A percentile compares a stretch with the other conserved stretches of the same genome.
Evolutionary conservation across 78 protist genomes (phyloP).

Genomic region (Paratrimastix pyriformis): DNA sequence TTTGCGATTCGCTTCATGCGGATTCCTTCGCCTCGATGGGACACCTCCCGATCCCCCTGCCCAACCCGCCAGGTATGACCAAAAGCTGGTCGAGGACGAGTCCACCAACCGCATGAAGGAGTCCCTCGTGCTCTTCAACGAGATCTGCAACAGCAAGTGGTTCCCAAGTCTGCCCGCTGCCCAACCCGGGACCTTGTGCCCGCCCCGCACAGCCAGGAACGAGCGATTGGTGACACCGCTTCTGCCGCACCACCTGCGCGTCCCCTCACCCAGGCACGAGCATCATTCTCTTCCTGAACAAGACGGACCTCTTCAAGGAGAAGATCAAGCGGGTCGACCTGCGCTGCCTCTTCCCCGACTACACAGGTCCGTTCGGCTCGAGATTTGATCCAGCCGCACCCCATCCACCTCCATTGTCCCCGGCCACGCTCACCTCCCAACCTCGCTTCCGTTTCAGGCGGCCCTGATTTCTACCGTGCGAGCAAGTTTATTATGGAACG

Average conservation of each 20-base stretch:
- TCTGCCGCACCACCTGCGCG: constrained; percentile 46
- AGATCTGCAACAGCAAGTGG: constrained; percentile 50
- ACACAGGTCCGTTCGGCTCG: constrained; percentile 39
- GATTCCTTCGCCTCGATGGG: too few relatives aligned
- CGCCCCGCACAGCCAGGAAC: too few relatives aligned
- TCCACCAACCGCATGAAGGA: constrained; percentile 62
- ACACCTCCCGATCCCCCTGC: too few relatives aligned
- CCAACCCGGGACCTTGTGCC: too few relatives aligned
- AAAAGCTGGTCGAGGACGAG: constrained; percentile 51
- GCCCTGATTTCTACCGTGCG: too few relatives aligned
- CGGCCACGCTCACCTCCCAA: too few relatives aligned
- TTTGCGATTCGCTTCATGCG: too few relatives aligned
- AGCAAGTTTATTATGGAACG: too few relatives aligned
- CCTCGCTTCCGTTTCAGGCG: too few relatives aligned
- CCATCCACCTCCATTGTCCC: constrained; percentile 17
- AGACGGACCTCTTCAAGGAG: constrained; percentile 59
- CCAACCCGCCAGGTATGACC: too few relatives aligned
- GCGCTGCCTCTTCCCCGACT: constrained; percentile 40
- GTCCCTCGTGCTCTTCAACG: constrained; percentile 50
- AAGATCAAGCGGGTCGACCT: constrained; percentile 46
- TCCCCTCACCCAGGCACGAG: constrained; percentile 23
- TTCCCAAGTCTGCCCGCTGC: too few relatives aligned
- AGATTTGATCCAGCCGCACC: constrained; percentile 7
- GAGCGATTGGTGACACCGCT: too few relatives aligned
- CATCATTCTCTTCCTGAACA: constrained; percentile 58